Conservation (phyloP, 2,329 filamentous ascomycete species). For the Metarhizium brunneum region DNA sequence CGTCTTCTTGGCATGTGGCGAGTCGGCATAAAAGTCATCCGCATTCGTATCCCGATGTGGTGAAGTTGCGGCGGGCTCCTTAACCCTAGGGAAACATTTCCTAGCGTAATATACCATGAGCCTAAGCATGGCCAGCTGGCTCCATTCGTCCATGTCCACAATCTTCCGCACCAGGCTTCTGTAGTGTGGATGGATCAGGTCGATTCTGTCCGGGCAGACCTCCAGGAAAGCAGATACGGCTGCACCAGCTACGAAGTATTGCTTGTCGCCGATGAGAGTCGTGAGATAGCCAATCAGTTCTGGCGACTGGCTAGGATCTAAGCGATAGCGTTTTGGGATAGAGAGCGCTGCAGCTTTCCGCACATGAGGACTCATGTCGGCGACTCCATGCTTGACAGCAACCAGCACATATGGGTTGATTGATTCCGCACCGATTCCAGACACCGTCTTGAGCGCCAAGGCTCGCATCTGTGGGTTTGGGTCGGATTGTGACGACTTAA, state of each 20-base stretch:
- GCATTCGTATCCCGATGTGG: conserved; percentile 29
- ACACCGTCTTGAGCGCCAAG: conserved; percentile 92
- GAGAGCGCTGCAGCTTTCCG: conserved; percentile 87
- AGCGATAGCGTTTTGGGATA: conserved; percentile 88
- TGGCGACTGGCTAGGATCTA: conserved; percentile 78
- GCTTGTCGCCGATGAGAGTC: conserved; percentile 74
- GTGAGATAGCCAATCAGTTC: conserved; percentile 77
- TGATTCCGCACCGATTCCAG: conserved; percentile 89
- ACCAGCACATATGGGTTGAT: conserved; percentile 96
- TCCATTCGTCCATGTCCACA: conserved; percentile 99
- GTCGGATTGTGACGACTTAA: conserved; percentile 94
- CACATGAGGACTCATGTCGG: conserved; percentile 91
- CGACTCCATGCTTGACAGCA: conserved; percentile 87
- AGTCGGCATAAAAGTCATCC: conserved; percentile 75
- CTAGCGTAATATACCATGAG: conserved; percentile 80
- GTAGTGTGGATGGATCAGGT: conserved; percentile 88
- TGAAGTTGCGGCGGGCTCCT: conserved; percentile 41
- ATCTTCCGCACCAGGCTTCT: conserved; percentile 76
- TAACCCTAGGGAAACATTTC: conserved; percentile 73
- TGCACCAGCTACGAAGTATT: conserved; percentile 94
- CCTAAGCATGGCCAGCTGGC: conserved; percentile 73
- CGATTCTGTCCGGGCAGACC: conserved; percentile 77
- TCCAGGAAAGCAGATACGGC: conserved; percentile 85
- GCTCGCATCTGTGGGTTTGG: conserved; percentile 83
- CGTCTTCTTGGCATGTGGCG: conserved; percentile 32